These are phyloP conservation scores for Aspergillus niger DNA, from an alignment of 2,329 filamentous ascomycete species.

Conservation along the genomic window DNA sequence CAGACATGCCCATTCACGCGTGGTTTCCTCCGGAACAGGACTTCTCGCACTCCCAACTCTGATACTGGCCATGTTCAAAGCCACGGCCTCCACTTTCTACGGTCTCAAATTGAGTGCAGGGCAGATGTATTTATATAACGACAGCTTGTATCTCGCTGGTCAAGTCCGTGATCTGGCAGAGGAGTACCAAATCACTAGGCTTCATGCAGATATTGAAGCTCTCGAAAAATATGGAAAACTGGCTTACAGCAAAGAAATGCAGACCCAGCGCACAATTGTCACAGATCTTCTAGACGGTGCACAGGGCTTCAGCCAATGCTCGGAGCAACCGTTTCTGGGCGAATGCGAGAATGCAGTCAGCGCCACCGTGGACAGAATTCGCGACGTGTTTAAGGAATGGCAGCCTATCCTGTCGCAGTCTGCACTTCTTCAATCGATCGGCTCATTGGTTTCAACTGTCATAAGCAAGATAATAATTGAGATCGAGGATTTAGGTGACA, in stretches of 20 bases:
- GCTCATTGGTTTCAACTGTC: slow-evolving; percentile 59
- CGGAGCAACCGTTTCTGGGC: slow-evolving; percentile 58
- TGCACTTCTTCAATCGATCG: slow-evolving; percentile 63
- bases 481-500: slow-evolving; percentile 64
- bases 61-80: slow-evolving; percentile 54
- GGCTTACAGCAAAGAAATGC: slow-evolving; percentile 66
- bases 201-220: slow-evolving; percentile 57
- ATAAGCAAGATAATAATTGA: slow-evolving; percentile 63
- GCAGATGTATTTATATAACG: slow-evolving; percentile 68
- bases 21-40: slow-evolving; percentile 45
- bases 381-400: slow-evolving; percentile 60
- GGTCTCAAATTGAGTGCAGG: slow-evolving; percentile 49
- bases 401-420: slow-evolving; percentile 60
- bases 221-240: slow-evolving; percentile 62
- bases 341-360: slow-evolving; percentile 63
- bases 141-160: slow-evolving; percentile 60
- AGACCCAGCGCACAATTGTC: slow-evolving; percentile 64
- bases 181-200: slow-evolving; percentile 50
- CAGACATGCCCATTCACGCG: slow-evolving; percentile 37
- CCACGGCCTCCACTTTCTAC: slow-evolving; percentile 51
- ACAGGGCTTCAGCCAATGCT: slow-evolving; percentile 63
- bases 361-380: slow-evolving; percentile 60
- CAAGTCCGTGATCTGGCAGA: slow-evolving; percentile 53
- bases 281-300: slow-evolving; percentile 64
- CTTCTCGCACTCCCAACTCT: slow-evolving; percentile 50